Evolutionary conservation across 208 protist genomes (phyloP).

Genomic region (Trypanosoma scelopori): DNA sequence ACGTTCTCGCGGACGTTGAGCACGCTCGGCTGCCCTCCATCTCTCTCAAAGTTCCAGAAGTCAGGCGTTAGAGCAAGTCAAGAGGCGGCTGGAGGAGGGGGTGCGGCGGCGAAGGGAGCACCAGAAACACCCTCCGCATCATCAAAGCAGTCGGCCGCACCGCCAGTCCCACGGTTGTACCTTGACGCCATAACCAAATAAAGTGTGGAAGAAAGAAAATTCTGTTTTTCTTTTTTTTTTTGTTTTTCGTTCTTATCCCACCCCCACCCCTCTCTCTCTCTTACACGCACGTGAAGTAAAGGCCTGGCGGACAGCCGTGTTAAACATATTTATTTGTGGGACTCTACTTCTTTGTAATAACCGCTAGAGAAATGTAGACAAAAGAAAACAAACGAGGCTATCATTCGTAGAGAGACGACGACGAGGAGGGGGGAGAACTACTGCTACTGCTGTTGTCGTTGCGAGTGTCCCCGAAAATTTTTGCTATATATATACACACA

Average conservation of each 20-base stretch:
- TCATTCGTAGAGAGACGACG: too few species aligned
- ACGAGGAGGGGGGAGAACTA: not conserved
- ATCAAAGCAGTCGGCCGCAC: not conserved
- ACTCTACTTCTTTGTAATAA: too few species aligned
- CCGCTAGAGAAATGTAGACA: too few species aligned
- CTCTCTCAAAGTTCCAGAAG: not conserved
- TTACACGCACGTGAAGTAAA: not conserved
- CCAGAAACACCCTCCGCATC: not conserved
- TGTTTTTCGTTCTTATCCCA: too few species aligned
- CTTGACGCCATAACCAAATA: not conserved
- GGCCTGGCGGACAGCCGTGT: too few species aligned
- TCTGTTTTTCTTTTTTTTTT: not conserved
- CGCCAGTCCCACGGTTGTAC: not conserved
- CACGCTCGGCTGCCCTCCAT: too few species aligned
- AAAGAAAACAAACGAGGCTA: too few species aligned
- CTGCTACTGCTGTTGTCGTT: not conserved
- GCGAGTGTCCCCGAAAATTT: too few species aligned
- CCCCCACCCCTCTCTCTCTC: too few species aligned
- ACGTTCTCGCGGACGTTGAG: constrained; percentile 1
- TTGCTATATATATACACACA: too few species aligned
- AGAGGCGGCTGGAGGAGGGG: too few species aligned
- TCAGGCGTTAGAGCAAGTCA: not conserved
- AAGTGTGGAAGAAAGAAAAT: not conserved
- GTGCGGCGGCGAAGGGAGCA: not conserved
- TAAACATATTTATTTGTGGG: too few species aligned